Base-by-base conservation (phyloP, 164 flowering plant genomes). In the Dillenia suffruticosa region DNA sequence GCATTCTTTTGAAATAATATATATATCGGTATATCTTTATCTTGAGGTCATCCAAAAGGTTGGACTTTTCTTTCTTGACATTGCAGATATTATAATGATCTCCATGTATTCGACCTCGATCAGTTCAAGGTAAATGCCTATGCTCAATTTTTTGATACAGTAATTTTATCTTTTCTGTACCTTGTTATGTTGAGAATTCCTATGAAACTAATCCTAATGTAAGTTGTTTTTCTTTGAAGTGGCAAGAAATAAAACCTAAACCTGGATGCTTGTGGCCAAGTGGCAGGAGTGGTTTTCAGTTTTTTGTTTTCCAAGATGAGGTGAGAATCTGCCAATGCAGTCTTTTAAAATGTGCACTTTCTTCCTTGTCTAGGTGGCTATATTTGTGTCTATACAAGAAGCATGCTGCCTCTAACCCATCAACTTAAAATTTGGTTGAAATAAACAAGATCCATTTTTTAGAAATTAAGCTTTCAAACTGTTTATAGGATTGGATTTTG, bases 201-300 rank as follows among this genome's bases (percentile, higher is more conserved):
- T 54, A 22, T 63, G 16, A n/a, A 19, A 55, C 47, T 59, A 54
- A 64, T n/a, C 48, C 56, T 56, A 44, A 45, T 72, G 58, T 17
- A 14, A 57, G 22, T 19, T 13, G 12, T 71, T 58, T 58, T 57
- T 49, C 61, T 55, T 63, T 71, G 68, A 61, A 94, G 99, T 94
- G 99, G 99, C 96, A 88, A 86, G 97, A 94, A 79, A 84, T 94
- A 72, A 94, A 88, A 71, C 96, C 96, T 49, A 78, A 57, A 56
- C 99, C 85, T 70, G 97, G 96, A 50, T 69, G 89, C 75, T 70
- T 89, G 88, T 91, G 99, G 99, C 99, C 99, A 14, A 89, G 89
- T 81, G 79, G 86, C 11, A 82, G 99, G 65, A 94, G 99, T 77
- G 99, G 96, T 51, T 94, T 94, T 72, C 99, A 94, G 69, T 76